A percentile compares a stretch with the other conserved stretches of the same genome.
These are phyloP conservation scores for Trichosporon faecale DNA, from an alignment of 1,284 basidiomycete species.

Conservation along the genomic window DNA sequence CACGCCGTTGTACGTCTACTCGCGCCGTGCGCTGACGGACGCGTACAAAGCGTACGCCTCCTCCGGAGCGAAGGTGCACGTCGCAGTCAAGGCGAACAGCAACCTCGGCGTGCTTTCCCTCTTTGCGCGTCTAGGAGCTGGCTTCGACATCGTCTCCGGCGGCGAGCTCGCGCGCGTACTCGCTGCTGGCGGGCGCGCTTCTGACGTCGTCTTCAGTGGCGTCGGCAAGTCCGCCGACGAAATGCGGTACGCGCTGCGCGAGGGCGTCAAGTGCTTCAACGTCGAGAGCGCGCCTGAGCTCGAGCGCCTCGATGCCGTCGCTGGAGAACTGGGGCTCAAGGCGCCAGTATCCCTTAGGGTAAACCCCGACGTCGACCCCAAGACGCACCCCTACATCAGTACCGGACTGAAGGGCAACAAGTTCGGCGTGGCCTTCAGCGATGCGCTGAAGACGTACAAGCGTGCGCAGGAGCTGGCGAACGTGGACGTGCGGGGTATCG, in stretches of 20 bases:
- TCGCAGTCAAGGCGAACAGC: conserved; percentile 22
- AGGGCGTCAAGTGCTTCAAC: conserved; percentile 23
- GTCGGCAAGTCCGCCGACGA: conserved; percentile 15
- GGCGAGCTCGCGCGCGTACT: conserved; percentile 19
- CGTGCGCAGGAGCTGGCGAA: neutral
- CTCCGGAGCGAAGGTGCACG: conserved; percentile 12
- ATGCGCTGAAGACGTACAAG: conserved; percentile 12
- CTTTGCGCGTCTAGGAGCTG: conserved; percentile 18
- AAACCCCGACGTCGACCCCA: conserved; percentile 19
- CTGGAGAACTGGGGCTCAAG: neutral
- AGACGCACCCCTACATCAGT: conserved; percentile 17
- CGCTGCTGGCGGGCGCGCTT: conserved; percentile 12
- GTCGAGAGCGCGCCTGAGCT: conserved; percentile 20
- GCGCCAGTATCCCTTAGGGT: conserved; percentile 14
- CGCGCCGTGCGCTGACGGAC: conserved; percentile 9
- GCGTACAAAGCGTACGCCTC: conserved; percentile 11
- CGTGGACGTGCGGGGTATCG: conserved; percentile 11
- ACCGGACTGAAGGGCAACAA: conserved; percentile 20
- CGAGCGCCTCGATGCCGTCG: conserved; percentile 10
- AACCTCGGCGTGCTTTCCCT: conserved; percentile 16
- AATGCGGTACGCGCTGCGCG: conserved; percentile 13
- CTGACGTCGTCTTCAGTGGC: conserved; percentile 16
- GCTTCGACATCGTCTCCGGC: conserved; percentile 18
- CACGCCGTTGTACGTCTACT: conserved; percentile 23
- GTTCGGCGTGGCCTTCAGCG: conserved; percentile 14